Base-by-base conservation (phyloP, 306 rosid genomes). In the Hylodesmum podocarpum region DNA sequence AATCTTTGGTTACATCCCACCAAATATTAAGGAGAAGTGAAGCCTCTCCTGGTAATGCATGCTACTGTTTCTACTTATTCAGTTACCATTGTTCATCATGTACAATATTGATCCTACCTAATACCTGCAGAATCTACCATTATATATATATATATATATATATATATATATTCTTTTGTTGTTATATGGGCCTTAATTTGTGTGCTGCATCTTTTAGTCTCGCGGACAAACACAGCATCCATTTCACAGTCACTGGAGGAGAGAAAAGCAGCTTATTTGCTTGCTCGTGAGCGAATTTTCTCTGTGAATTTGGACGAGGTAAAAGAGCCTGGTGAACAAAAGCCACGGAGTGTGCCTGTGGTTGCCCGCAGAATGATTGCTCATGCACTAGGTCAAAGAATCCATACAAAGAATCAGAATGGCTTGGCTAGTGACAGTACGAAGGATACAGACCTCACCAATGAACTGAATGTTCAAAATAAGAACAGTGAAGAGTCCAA, bases 361-460 rank as follows among this genome's bases (percentile, higher is more conserved):
- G 99, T 92, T 62, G 99, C 99, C 58, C 99, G 91, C 50, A 84
- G 99, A 66, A 95, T 95, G 99, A 95, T 95, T 82, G 96, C 98
- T 1, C 99, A 92, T 83, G 99, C 99, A 33, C 80, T 96, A 39
- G 99, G 99, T 31, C 92, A 91, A 81, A 89, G 88, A 86, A 86
- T 92, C 75, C 86, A 78, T 67, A 77, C 88, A 31, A 55, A 70
- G 43, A 75, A 76, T 83, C 89, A 75, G 77, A 82, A 47, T 78
- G 82, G 59, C 16, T 59, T 82, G 61, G 65, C 51, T 33, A 73
- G 55, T 73, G 81, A 72, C 59, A 54, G 77, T 57, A 66, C 47
- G 28, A 74, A 74, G 77, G 86, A 83, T 62, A 78, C 68, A 76
- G 81, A 27, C 40, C 76, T 63, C 58, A 21, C 73, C 0, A 85